A percentile compares a stretch with the other conserved stretches of the same genome.
Conservation (phyloP, 169 alveolate genomes). For the Plasmodium blacklocki region DNA sequence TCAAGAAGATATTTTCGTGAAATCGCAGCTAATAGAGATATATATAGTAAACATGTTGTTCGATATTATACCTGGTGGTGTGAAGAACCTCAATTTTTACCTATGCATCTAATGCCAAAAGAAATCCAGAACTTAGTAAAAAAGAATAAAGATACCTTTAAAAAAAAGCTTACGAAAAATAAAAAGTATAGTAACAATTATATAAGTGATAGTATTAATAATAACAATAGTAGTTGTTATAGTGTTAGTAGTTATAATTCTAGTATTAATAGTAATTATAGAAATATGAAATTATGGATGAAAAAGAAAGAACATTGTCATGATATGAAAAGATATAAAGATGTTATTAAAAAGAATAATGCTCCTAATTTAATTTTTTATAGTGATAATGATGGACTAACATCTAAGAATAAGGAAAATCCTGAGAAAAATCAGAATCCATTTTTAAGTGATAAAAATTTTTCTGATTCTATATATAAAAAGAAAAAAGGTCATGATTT, state of each 20-base stretch:
- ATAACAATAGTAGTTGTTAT: neutral
- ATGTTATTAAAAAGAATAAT: conserved; percentile 72
- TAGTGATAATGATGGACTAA: conserved; percentile 58
- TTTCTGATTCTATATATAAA: conserved; percentile 31
- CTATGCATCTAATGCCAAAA: conserved; percentile 82
- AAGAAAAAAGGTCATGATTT: too few relatives aligned
- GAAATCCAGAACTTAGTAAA: conserved; percentile 85
- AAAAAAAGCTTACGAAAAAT: conserved; percentile 26
- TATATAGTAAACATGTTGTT: conserved; percentile 91
- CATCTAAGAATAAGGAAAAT: conserved; percentile 9
- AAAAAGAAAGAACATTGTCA: conserved; percentile 39
- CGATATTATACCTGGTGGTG: conserved; percentile 95
- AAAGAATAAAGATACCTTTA: conserved; percentile 79
- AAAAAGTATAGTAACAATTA: conserved; percentile 28
- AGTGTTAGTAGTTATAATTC: neutral
- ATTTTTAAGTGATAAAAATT: conserved; percentile 39
- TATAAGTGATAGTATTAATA: neutral
- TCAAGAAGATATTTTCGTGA: conserved; percentile 90
- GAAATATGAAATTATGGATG: conserved; percentile 57
- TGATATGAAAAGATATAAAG: conserved; percentile 54
- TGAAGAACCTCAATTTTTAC: conserved; percentile 92
- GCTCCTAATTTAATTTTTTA: conserved; percentile 30
- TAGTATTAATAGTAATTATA: conserved; percentile 5
- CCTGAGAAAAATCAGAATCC: neutral
- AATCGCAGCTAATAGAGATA: conserved; percentile 91